Conservation (phyloP, 208 protist species). For the Strigomonas galati region DNA sequence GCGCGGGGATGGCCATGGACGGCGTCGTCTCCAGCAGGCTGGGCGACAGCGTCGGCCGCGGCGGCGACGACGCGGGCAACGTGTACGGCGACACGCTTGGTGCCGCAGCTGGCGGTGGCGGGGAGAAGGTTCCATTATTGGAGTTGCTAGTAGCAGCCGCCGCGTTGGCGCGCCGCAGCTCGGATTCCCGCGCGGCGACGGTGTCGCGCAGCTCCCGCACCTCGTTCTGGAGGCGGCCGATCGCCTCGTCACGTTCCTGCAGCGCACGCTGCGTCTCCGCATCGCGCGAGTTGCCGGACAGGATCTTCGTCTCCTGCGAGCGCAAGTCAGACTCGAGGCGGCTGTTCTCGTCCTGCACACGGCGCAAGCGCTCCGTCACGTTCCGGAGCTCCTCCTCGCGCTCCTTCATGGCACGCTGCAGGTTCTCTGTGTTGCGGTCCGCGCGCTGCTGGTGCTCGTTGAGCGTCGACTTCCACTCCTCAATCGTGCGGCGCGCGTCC, state of each 20-base stretch:
- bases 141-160: background rate
- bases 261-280: slow-evolving; percentile 29
- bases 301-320: slow-evolving; percentile 29
- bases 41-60: background rate
- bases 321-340: slow-evolving; percentile 31
- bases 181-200: slow-evolving; percentile 7
- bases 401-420: slow-evolving; percentile 39
- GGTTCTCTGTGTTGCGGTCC: slow-evolving; percentile 23
- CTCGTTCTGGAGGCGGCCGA: slow-evolving; percentile 43
- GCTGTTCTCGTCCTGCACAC: slow-evolving; percentile 37
- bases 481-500: slow-evolving; percentile 28
- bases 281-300: slow-evolving; percentile 23
- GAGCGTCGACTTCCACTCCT: slow-evolving; percentile 54
- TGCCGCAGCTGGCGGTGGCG: background rate
- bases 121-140: background rate
- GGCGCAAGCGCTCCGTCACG: slow-evolving; percentile 23
- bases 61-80: slow-evolving; percentile 9
- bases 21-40: background rate
- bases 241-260: slow-evolving; percentile 37
- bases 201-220: slow-evolving; percentile 38
- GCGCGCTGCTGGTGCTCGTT: slow-evolving; percentile 44
- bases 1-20: background rate
- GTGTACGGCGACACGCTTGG: slow-evolving; percentile 2
- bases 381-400: slow-evolving; percentile 52
- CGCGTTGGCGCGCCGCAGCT: slow-evolving; percentile 15